Conservation (phyloP, 495 filamentous ascomycete species). For the Hypoxylon rickii region DNA sequence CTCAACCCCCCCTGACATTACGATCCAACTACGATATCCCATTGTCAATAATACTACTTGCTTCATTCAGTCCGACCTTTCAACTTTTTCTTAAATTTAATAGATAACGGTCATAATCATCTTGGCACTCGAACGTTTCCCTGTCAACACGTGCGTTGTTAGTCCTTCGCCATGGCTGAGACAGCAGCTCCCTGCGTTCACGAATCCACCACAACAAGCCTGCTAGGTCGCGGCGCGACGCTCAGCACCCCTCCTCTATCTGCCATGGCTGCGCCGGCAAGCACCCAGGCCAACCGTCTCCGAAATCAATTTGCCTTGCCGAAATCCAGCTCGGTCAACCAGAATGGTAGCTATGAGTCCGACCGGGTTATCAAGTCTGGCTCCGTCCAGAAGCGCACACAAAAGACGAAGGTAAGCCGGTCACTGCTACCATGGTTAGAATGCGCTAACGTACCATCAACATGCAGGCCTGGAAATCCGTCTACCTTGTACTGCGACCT, state of each 20-base stretch:
- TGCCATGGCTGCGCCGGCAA: slow-evolving; percentile 32
- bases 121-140: not conserved
- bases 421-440: slow-evolving; percentile 14
- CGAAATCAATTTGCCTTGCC: slow-evolving; percentile 61
- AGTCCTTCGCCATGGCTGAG: slow-evolving; percentile 23
- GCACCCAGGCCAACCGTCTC: slow-evolving; percentile 46
- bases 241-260: slow-evolving; percentile 23
- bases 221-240: slow-evolving; percentile 28
- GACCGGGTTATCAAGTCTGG: slow-evolving; percentile 91
- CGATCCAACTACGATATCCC: slow-evolving; percentile 16
- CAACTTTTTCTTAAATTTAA: too few relatives aligned
- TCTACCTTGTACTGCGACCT: slow-evolving; percentile 88
- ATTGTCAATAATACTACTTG: slow-evolving; percentile 16
- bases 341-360: slow-evolving; percentile 94
- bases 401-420: slow-evolving; percentile 83
- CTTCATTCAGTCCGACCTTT: slow-evolving; percentile 11
- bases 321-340: slow-evolving; percentile 70
- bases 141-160: slow-evolving; percentile 5
- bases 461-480: slow-evolving; percentile 78
- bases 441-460: slow-evolving; percentile 44
- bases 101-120: too few relatives aligned
- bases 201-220: slow-evolving; percentile 15
- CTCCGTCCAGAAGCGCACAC: slow-evolving; percentile 80
- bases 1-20: slow-evolving; percentile 20
- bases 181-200: slow-evolving; percentile 27